Base-by-base conservation (phyloP, 2,329 filamentous ascomycete species). In the Aspergillus sclerotialis region DNA sequence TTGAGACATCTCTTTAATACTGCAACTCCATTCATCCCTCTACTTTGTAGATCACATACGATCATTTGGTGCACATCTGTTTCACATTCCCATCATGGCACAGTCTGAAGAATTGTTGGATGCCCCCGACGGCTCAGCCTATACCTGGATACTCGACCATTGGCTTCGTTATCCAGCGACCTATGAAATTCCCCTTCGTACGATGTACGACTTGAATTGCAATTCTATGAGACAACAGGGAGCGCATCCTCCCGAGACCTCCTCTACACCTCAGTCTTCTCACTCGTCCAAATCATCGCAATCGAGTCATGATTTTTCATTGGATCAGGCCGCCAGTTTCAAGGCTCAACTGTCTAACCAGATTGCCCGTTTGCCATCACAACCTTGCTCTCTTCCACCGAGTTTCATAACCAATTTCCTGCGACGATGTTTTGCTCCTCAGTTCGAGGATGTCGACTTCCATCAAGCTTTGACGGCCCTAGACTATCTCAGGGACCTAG, bases 201-300 rank as follows among this genome's bases (percentile, higher is more conserved):
- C 76, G 42, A 81, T 82, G 74, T 82, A 81, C 62, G 72, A 72
- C 16, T 67, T 82, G 55, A 82, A 82, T 52, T 77, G 72, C 41
- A 70, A 72, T 12, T 69, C 75, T 12, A 69, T 59, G 30, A 54
- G 60, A 30, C 59, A 61, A 37, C 46, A 44, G 15, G 48, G 36
- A 32, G 49, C 39, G 18, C 44, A 39, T 35, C 46, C 33, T 17
- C 44, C 60, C 38, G 50, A 64, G 21, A 60, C 64, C 17, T 51
- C 56, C 21, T 52, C 58, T 52, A 45, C 49, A 35, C 46, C 53
- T 41, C 52, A 64, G 36, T 43, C 49, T 35, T 48, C 53, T 31
- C 44, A 48, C 17, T 50, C 49, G 7, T 44, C 57, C 23, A 48
- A 55, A 18, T 49, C 50, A 13, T 49, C 48, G 16, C 38, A 40